Conservation (phyloP, 768 basidiomycete species). For the Zangia roseola region DNA sequence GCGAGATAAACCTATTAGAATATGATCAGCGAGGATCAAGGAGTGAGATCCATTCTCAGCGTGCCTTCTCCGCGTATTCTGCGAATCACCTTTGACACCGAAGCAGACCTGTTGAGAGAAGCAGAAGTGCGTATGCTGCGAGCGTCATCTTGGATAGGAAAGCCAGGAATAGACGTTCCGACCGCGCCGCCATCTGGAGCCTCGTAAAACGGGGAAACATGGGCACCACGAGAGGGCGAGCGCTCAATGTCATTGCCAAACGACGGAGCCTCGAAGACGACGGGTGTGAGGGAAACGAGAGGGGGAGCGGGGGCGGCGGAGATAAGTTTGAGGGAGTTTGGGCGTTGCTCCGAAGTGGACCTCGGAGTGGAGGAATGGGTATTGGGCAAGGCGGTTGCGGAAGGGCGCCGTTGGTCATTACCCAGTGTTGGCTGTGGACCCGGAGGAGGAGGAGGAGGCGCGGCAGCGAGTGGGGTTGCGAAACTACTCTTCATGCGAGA, state of each 20-base stretch:
- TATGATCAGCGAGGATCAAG: slow-evolving; percentile 7
- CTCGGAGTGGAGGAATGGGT: slow-evolving; percentile 50
- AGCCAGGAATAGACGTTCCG: slow-evolving; percentile 84
- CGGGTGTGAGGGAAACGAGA: slow-evolving; percentile 81
- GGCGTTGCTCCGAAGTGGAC: slow-evolving; percentile 51
- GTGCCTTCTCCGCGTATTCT: slow-evolving; percentile 87
- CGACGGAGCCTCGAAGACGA: slow-evolving; percentile 74
- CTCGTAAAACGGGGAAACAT: slow-evolving; percentile 54
- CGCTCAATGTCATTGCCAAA: slow-evolving; percentile 65
- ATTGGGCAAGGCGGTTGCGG: slow-evolving; percentile 42
- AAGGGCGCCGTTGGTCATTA: slow-evolving; percentile 60
- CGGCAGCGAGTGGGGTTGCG: slow-evolving; percentile 60
- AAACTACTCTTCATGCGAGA: slow-evolving; percentile 81
- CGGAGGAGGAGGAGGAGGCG: slow-evolving; percentile 35
- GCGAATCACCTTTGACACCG: slow-evolving; percentile 90
- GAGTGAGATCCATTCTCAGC: slow-evolving; percentile 10
- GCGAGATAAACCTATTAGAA: slow-evolving; percentile 66
- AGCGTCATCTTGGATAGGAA: slow-evolving; percentile 89
- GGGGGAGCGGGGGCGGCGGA: slow-evolving; percentile 69
- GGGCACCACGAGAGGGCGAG: slow-evolving; percentile 51
- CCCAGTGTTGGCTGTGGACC: slow-evolving; percentile 30
- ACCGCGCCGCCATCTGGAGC: slow-evolving; percentile 53
- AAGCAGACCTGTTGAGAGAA: slow-evolving; percentile 71
- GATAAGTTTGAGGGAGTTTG: slow-evolving; percentile 53
- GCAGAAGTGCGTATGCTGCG: slow-evolving; percentile 77